Evolutionary conservation across 2,329 filamentous ascomycete genomes (phyloP), one percentile per base, ranked within the genome.

Genomic region (Sporothrix pallida): DNA sequence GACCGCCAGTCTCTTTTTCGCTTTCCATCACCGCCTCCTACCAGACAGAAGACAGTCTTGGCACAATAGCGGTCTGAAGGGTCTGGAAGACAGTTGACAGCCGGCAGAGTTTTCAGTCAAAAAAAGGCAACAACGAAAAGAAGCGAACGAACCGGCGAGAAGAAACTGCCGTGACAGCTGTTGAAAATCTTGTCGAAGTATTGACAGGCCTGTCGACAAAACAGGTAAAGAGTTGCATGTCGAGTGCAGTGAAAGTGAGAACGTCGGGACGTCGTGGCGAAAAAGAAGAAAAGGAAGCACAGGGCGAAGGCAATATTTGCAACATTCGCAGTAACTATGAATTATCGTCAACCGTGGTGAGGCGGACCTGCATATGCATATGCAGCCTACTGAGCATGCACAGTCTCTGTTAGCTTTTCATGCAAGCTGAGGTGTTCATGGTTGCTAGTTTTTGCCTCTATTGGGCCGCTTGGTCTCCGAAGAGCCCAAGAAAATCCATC

Each of bases 341-440:
- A 37, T 37, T 37, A 37, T 37, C 31, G 31, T 6, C 31, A 37
- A 37, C 31, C 2, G 20, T 13, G 15, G 63, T 50, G 63, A 68
- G 63, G 63, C 46, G 23, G 63, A 68, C 67, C 48, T 70, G 48
- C 48, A 54, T 52, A 26, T 69, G 67, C 67, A 54, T 56, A 70
- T 56, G 48, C 67, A 23, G 50, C 17, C 15, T 37, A 37, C 4
- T 37, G 52, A 26, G n/a, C 10, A 20, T 56, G 20, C 52, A 13
- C 31, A 37, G 31, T n/a, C 4, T 7, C 31, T 37, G n/a, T 6
- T 20, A 54, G 52, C 15, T 52, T 52, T 52, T 17, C 31, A 17
- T 31, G 54, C 48, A 50, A 13, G 17, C 48, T 17, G 10, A 50
- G 17, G 23, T 58, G 54, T 20, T 31, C 20, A 20, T 26, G 31